phyloP scores from a whole-genome alignment of 495 filamentous ascomycete genomes.

The Neurospora sp. region DNA sequence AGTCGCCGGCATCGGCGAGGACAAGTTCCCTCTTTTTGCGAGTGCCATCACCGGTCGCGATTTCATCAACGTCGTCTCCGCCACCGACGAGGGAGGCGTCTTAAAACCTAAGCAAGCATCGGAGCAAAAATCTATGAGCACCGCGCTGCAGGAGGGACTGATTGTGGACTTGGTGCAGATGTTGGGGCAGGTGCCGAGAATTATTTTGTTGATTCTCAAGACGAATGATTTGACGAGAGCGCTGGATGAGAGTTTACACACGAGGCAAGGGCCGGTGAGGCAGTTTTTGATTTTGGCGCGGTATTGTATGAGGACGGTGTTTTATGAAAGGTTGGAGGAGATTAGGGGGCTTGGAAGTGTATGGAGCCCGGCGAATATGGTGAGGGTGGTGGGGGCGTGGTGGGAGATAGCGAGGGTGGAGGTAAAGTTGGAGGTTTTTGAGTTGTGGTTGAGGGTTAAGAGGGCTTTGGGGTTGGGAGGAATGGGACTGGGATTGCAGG shows the following conservation, averaged over 20 bases:
- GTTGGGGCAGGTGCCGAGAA: conserved; percentile 76
- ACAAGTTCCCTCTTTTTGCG: conserved; percentile 92
- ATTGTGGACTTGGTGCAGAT: conserved; percentile 80
- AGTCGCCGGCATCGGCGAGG: conserved; percentile 81
- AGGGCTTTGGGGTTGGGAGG: conserved; percentile 29
- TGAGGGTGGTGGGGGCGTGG: conserved; percentile 40
- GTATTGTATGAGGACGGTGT: conserved; percentile 84
- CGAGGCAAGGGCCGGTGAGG: conserved; percentile 74
- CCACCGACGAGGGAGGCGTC: conserved; percentile 40
- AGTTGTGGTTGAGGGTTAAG: conserved; percentile 47
- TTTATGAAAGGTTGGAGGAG: conserved; percentile 72
- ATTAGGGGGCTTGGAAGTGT: conserved; percentile 38
- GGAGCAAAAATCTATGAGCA: conserved; percentile 75
- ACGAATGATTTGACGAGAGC: conserved; percentile 95
- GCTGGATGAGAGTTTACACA: conserved; percentile 89
- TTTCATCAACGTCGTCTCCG: conserved; percentile 51
- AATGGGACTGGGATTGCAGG: background rate
- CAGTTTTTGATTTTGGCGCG: conserved; percentile 89
- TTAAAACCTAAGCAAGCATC: conserved; percentile 48
- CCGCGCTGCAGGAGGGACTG: conserved; percentile 77
- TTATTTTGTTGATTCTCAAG: conserved; percentile 93
- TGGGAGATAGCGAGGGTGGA: conserved; percentile 41
- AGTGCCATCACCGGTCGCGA: conserved; percentile 95
- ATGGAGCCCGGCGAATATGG: conserved; percentile 33
- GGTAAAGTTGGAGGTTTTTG: conserved; percentile 46